Percentiles rank a stretch among this genome's conserved stretches.
phyloP scores from a whole-genome alignment of 371 early-diverging fungal genomes.

The Mucor circinelloides region DNA sequence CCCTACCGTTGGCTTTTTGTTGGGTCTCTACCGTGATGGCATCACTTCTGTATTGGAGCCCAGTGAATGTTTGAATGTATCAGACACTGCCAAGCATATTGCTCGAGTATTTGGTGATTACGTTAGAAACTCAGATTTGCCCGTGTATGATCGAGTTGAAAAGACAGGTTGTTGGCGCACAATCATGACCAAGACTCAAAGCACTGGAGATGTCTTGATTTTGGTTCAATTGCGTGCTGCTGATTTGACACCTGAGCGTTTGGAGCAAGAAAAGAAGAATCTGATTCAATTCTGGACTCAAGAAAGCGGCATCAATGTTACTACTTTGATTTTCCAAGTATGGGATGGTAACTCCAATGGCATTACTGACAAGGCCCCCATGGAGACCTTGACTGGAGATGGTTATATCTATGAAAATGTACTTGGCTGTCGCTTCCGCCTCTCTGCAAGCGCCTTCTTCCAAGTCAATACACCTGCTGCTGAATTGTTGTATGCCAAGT shows the following conservation, averaged over 20 bases:
- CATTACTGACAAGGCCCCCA: slow-evolving; percentile 43
- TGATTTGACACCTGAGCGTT: slow-evolving; percentile 35
- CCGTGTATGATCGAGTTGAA: slow-evolving; percentile 57
- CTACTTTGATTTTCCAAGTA: slow-evolving; percentile 55
- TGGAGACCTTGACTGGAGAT: slow-evolving; percentile 52
- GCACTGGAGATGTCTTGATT: slow-evolving; percentile 60
- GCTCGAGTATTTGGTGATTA: slow-evolving; percentile 46
- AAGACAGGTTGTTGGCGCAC: slow-evolving; percentile 69
- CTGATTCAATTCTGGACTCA: slow-evolving; percentile 30
- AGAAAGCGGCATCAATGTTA: slow-evolving; percentile 33
- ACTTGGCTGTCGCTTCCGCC: slow-evolving; percentile 61
- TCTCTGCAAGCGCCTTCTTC: slow-evolving; percentile 77
- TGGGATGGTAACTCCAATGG: slow-evolving; percentile 55
- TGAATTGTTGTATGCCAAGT: slow-evolving; percentile 59
- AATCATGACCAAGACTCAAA: slow-evolving; percentile 59
- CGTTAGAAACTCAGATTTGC: slow-evolving; percentile 35
- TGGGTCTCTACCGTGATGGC: slow-evolving; percentile 66
- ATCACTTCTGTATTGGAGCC: slow-evolving; percentile 53
- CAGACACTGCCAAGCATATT: slow-evolving; percentile 49
- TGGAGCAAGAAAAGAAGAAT: slow-evolving; percentile 35
- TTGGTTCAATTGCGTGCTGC: slow-evolving; percentile 58
- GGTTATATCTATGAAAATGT: slow-evolving; percentile 62
- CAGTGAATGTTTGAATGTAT: slow-evolving; percentile 47
- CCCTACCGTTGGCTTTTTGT: slow-evolving; percentile 65
- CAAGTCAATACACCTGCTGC: slow-evolving; percentile 77